Base-by-base conservation (phyloP, 139 green algal genomes). In the Pleodorina starrii region DNA sequence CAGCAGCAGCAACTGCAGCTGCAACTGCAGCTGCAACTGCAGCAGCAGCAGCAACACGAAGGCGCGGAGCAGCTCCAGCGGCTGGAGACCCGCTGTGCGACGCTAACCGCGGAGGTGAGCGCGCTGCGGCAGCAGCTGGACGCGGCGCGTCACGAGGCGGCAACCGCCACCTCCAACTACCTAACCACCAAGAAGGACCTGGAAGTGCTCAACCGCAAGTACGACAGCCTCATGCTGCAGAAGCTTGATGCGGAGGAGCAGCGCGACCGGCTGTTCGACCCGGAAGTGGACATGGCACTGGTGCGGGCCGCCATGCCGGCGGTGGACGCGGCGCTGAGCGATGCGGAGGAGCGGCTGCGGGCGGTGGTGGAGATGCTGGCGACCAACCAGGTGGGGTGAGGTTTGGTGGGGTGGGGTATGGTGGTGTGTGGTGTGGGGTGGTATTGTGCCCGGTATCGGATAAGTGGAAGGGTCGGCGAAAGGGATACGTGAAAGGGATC, bases 211-310 rank as follows among this genome's bases (percentile, higher is more conserved):
- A 60, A 38, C 17, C 23, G 43, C 40, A 86, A 86, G 80, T 86
- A 86, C 60, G 42, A 86, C 25, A 86, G 59, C 80, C 59, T 86
- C 32, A 86, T 86, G 80, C 11, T 32, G 27, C 80, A 86, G 27
- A 86, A 86, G 40, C 80, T 86, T 23, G 80, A 86, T 12, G 38
- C 60, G 10, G 80, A 86, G 40, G 80, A 86, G 43, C 40, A 76
- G 59, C 60, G 60, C 59, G 40, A 86, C 43, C 40, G 43, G 38
- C 80, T 86, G 27, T 76, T 86, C 25, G 5, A 16, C 29, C 80
- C 80, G 6, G 4, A 36, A 5, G 11, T 86, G 29, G 59, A 76
- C 29, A n/a, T 86, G 12, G 10, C 23, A 42, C 57, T 86, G 27
- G 10, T 86, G 16, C 80, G 80, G 5, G 40, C 14, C 7, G 80